Conservation (phyloP, 2,329 filamentous ascomycete species). For the Coniosporium tulheliwenetii region DNA sequence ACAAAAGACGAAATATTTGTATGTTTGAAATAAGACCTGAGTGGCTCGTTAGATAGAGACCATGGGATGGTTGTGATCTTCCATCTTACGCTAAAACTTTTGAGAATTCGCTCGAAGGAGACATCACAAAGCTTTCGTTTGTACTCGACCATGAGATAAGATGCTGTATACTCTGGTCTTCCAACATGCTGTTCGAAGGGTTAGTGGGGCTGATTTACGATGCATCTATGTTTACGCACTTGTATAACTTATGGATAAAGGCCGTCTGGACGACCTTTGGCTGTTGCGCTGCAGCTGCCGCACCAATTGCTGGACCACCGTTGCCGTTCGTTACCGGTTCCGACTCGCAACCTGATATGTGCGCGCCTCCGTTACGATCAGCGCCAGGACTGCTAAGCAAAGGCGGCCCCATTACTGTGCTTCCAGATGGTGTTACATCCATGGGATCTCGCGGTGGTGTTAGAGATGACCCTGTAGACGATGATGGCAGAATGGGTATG, state of each 20-base stretch:
- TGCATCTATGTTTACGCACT: conserved; percentile 41
- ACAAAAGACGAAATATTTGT: conserved; percentile 99
- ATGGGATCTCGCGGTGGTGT: conserved; percentile 35
- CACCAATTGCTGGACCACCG: conserved; percentile 31
- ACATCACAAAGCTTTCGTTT: conserved; percentile 98
- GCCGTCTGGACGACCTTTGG: conserved; percentile 97
- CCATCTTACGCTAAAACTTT: conserved; percentile 79
- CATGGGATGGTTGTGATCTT: conserved; percentile 16
- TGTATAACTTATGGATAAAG: conserved; percentile 98
- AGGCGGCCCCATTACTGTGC: conserved; percentile 31
- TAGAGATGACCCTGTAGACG: conserved; percentile 26
- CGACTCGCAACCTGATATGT: conserved; percentile 12
- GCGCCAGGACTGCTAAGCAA: conserved; percentile 31
- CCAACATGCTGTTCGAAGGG: conserved; percentile 60
- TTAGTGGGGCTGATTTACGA: background rate
- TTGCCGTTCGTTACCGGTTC: conserved; percentile 24
- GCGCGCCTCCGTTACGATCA: conserved; percentile 25
- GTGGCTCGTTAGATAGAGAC: conserved; percentile 10
- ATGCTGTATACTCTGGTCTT: conserved; percentile 84
- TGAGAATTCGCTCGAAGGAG: conserved; percentile 89
- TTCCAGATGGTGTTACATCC: conserved; percentile 35
- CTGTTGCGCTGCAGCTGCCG: conserved; percentile 66
- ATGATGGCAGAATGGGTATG: conserved; percentile 32
- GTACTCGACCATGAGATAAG: conserved; percentile 91
- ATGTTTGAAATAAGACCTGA: conserved; percentile 96